Evolutionary conservation across 805 yeast species (phyloP).

Genomic region (Candida ovalis): DNA sequence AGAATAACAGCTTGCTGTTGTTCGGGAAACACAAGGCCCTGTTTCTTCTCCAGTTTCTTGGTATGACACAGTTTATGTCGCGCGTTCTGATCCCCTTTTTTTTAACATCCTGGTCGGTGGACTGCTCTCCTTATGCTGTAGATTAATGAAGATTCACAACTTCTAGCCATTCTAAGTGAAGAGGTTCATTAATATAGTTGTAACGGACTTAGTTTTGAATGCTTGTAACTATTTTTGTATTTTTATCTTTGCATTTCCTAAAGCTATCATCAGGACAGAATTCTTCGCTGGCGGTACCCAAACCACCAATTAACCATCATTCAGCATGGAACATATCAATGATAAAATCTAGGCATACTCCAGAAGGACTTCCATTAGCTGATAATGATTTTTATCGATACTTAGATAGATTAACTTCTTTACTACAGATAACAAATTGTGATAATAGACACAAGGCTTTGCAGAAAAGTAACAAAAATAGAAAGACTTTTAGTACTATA

Average conservation of each 20-base stretch:
- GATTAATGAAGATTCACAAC: too few species aligned
- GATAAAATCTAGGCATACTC: conserved; percentile 16
- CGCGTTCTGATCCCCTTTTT: too few species aligned
- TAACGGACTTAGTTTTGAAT: background rate
- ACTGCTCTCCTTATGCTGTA: too few species aligned
- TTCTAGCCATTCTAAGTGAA: too few species aligned
- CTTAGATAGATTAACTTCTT: conserved; percentile 15
- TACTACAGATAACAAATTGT: conserved; percentile 19
- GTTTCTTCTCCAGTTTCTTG: too few species aligned
- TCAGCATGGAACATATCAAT: conserved; percentile 16
- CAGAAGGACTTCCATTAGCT: conserved; percentile 11
- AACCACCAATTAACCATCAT: background rate
- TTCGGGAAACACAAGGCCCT: too few species aligned
- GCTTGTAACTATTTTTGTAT: background rate
- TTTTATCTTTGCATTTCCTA: background rate
- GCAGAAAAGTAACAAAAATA: conserved; percentile 1
- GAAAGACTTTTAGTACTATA: background rate
- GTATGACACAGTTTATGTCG: too few species aligned
- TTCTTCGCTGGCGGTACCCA: background rate
- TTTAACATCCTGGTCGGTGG: too few species aligned
- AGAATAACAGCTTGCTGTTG: too few species aligned
- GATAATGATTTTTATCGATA: conserved; percentile 7
- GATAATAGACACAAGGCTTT: conserved; percentile 16
- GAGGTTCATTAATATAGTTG: too few species aligned
- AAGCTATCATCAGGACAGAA: background rate